phyloP scores from a whole-genome alignment of 2,329 filamentous ascomycete genomes.

The Neoascochyta sp. region DNA sequence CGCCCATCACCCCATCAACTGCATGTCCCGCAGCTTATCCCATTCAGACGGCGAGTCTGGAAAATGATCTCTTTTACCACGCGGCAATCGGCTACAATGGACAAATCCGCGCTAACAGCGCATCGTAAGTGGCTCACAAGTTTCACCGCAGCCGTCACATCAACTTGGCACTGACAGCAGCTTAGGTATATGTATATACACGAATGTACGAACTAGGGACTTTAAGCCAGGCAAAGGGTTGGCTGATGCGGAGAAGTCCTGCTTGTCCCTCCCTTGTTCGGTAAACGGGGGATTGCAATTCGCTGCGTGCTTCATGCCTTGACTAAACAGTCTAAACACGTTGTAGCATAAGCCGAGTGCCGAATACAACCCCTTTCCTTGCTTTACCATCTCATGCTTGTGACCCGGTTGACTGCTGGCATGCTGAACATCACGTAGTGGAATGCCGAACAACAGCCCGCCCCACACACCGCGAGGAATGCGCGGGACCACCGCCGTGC shows the following conservation, averaged over 20 bases:
- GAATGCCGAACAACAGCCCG: conserved; percentile 11
- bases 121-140: too few relatives aligned
- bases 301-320: conserved; percentile 1
- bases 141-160: too few relatives aligned
- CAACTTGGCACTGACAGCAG: too few relatives aligned
- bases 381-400: conserved; percentile 8
- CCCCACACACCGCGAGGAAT: conserved; percentile 14
- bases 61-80: too few relatives aligned
- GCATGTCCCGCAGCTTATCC: too few relatives aligned
- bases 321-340: conserved; percentile 3
- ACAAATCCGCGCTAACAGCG: too few relatives aligned
- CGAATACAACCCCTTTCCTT: conserved; percentile 10
- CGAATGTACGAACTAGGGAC: conserved; percentile 2
- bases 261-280: conserved; percentile 3
- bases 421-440: conserved; percentile 9
- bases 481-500: conserved; percentile 6
- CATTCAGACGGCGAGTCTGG: too few relatives aligned
- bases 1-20: too few relatives aligned
- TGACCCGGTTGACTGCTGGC: conserved; percentile 9
- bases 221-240: conserved; percentile 2
- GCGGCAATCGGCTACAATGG: too few relatives aligned
- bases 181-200: too few relatives aligned
- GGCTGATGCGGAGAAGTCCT: conserved; percentile 1
- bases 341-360: conserved; percentile 6
- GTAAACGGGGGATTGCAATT: conserved; percentile 3